phyloP scores from a whole-genome alignment of 352 stramenopile species.

The Phytophthora multivora region DNA sequence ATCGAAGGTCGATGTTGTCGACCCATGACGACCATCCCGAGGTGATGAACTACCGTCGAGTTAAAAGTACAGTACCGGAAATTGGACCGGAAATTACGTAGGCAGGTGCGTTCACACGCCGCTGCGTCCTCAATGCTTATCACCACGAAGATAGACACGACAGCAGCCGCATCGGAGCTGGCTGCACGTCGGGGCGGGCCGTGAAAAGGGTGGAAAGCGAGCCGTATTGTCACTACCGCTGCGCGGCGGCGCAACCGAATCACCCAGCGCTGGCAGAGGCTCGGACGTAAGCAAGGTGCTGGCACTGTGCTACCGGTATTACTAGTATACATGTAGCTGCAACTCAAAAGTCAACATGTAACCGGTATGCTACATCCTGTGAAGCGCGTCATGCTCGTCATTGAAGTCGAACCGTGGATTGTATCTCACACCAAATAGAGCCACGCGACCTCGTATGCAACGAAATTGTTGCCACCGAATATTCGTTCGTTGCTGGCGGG shows the following conservation, averaged over 20 bases:
- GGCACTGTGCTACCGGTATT: neutral
- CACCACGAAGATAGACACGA: neutral
- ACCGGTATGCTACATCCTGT: no score
- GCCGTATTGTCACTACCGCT: neutral
- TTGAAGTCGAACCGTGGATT: neutral
- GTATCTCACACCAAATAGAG: neutral
- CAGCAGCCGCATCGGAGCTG: neutral
- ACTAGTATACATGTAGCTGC: neutral
- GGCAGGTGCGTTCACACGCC: constrained; percentile 11
- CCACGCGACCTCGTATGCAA: neutral
- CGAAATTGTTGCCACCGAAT: neutral
- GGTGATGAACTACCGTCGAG: neutral
- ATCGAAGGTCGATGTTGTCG: neutral
- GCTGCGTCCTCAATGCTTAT: neutral
- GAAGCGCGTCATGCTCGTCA: no score
- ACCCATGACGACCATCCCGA: neutral
- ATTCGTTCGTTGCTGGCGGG: no score
- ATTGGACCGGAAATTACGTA: neutral
- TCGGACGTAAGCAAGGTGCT: neutral
- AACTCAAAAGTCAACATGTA: no score
- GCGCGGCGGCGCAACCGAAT: constrained; percentile 1
- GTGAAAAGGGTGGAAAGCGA: neutral
- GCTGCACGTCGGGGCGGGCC: neutral
- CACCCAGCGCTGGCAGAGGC: neutral
- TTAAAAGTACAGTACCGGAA: constrained; percentile 1